Evolutionary conservation across 2,329 filamentous ascomycete genomes (phyloP), one percentile per base, ranked within the genome.

Genomic region (Cadophora sp.): DNA sequence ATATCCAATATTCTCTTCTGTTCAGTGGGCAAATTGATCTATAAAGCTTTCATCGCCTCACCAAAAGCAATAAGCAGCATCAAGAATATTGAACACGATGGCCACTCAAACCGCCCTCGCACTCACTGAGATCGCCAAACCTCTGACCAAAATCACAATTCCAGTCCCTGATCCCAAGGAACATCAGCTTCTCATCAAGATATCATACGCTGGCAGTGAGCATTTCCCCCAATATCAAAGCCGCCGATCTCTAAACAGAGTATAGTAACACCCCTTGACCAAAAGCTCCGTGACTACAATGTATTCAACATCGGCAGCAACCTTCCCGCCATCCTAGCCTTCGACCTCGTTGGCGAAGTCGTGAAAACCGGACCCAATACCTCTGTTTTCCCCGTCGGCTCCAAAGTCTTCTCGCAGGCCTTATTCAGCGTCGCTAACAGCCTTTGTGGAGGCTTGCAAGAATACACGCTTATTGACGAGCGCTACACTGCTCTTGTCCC

Each of bases 391-490:
- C 64, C 72, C 0, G 50, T 77, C 14, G 79, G 79, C 22, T 76
- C 79, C 65, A 73, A 76, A 7, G 70, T 82, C 58, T 75, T 81
- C 53, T 68, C 67, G 2, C 76, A 80, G 51, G 66, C 72, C 7
- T 19, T 59, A 8, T 59, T 64, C 31, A 51, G 37, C 22, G 65
- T 73, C 56, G 26, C 29, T 12, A 56, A 55, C 34, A 62, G 31
- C 14, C 53, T 50, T 19, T 64, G 8, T 59, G 67, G 68, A 3
- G 81, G 78, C 1, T 71, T 82, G 6, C 80, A 82, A 66, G 73
- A 83, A 73, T 82, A 80, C 65, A 74, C 77, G 1, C 40, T 81
- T 26, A 64, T 78, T 14, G 78, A 81, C 62, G 73, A 73, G 8
- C 67, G 68, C 0, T 74, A 67, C 37, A 67, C 76, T 0, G 75